These are phyloP conservation scores for Dunaliella primolecta DNA, from an alignment of 139 green algal species.

Conservation along the genomic window DNA sequence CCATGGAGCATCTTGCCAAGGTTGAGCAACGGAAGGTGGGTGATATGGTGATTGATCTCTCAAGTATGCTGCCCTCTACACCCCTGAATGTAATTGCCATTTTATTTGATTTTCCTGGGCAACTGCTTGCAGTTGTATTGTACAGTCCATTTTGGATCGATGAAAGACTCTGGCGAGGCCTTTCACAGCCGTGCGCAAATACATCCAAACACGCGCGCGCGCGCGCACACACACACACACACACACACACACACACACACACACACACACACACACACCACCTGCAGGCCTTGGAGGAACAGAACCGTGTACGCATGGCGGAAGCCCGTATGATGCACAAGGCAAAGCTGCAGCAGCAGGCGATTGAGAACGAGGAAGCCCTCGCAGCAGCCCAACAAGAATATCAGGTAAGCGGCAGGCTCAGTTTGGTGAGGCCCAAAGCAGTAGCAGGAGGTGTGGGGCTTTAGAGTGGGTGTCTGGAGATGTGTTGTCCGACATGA, in stretches of 20 bases:
- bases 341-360: conserved; percentile 16
- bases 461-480: too few species aligned
- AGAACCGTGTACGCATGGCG: conserved; percentile 22
- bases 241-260: not conserved
- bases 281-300: conserved; percentile 27
- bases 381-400: conserved; percentile 16
- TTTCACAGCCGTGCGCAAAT: too few species aligned
- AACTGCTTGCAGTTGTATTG: too few species aligned
- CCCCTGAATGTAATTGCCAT: too few species aligned
- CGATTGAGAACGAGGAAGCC: conserved; percentile 21
- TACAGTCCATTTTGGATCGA: too few species aligned
- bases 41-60: not conserved
- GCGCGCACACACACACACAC: not conserved
- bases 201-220: too few species aligned
- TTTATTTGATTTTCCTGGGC: too few species aligned
- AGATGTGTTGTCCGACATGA: too few species aligned
- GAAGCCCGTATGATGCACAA: conserved; percentile 26
- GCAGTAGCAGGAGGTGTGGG: too few species aligned
- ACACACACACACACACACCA: not conserved
- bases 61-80: too few species aligned
- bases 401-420: conserved; percentile 5
- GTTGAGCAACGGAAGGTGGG: conserved; percentile 6
- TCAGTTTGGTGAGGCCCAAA: not conserved
- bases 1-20: not conserved
- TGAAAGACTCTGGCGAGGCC: too few species aligned